Evolutionary conservation across 2,329 filamentous ascomycete genomes (phyloP).

Genomic region (Chrysosporium queenslandicum): DNA sequence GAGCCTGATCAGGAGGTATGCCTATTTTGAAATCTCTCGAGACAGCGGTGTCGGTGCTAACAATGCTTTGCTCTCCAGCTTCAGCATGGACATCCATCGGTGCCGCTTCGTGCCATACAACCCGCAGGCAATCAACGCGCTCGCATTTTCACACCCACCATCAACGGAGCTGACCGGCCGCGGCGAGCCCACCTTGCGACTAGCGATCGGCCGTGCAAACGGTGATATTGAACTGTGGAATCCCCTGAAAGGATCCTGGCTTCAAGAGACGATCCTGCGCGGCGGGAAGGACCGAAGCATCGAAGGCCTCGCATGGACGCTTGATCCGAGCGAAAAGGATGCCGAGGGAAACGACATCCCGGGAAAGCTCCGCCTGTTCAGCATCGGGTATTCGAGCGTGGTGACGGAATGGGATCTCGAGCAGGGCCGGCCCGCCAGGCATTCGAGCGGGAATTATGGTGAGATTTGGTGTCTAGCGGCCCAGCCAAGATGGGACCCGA

Average conservation of each 20-base stretch:
- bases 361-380: slow-evolving; percentile 79
- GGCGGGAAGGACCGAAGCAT: slow-evolving; percentile 79
- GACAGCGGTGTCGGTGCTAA: not conserved
- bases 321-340: slow-evolving; percentile 61
- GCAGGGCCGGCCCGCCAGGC: slow-evolving; percentile 63
- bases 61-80: not conserved
- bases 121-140: slow-evolving; percentile 81
- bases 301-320: slow-evolving; percentile 85
- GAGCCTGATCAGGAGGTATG: slow-evolving; percentile 1
- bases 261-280: slow-evolving; percentile 76
- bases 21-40: not conserved
- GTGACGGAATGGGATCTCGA: slow-evolving; percentile 93
- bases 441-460: slow-evolving; percentile 84
- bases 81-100: slow-evolving; percentile 83
- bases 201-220: slow-evolving; percentile 85
- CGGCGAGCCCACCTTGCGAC: slow-evolving; percentile 53
- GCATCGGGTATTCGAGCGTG: slow-evolving; percentile 84
- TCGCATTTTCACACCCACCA: slow-evolving; percentile 78
- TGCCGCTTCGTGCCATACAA: slow-evolving; percentile 93
- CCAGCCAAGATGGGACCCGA: slow-evolving; percentile 54
- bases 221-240: slow-evolving; percentile 99
- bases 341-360: slow-evolving; percentile 49
- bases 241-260: slow-evolving; percentile 68
- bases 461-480: slow-evolving; percentile 95
- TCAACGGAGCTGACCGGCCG: slow-evolving; percentile 38